Percentiles rank a stretch among this genome's conserved stretches.
Conservation (phyloP, 305 asterid species). For the Rubia occidens region DNA sequence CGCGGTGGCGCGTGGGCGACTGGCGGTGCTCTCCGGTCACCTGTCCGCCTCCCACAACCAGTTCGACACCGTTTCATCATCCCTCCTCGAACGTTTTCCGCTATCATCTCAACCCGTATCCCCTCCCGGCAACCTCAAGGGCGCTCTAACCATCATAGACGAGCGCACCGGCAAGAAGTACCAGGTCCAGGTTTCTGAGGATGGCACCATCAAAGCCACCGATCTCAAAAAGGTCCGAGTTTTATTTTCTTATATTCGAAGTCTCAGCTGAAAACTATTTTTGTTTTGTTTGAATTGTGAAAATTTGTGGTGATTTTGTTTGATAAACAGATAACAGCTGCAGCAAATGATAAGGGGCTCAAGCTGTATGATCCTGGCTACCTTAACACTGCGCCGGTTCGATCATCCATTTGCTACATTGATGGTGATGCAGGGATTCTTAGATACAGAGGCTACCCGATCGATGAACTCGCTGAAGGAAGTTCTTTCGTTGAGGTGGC, state of each 20-base stretch:
- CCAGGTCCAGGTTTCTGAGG: slow-evolving; percentile 75
- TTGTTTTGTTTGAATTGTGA: background rate
- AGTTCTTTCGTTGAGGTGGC: slow-evolving; percentile 95
- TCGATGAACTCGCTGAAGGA: slow-evolving; percentile 92
- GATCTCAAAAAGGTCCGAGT: slow-evolving; percentile 65
- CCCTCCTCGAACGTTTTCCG: slow-evolving; percentile 33
- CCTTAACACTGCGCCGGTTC: slow-evolving; percentile 95
- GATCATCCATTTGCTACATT: slow-evolving; percentile 84
- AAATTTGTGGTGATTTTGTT: slow-evolving; percentile 6
- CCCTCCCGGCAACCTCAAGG: slow-evolving; percentile 63
- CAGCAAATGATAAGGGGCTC: slow-evolving; percentile 83
- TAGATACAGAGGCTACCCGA: slow-evolving; percentile 93
- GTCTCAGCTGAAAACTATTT: background rate
- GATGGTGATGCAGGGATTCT: slow-evolving; percentile 99
- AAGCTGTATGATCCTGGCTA: slow-evolving; percentile 98
- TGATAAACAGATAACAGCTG: slow-evolving; percentile 60
- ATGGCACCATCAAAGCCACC: slow-evolving; percentile 81
- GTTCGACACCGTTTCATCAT: slow-evolving; percentile 23
- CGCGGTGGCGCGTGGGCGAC: slow-evolving; percentile 59
- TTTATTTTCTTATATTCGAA: background rate
- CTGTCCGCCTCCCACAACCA: slow-evolving; percentile 36
- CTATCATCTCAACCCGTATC: slow-evolving; percentile 44
- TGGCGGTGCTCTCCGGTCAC: slow-evolving; percentile 80
- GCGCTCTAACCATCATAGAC: slow-evolving; percentile 58
- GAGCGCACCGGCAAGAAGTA: slow-evolving; percentile 76